phyloP scores from a whole-genome alignment of 1,284 basidiomycete genomes.

The Cutaneotrichosporon mucoides region DNA sequence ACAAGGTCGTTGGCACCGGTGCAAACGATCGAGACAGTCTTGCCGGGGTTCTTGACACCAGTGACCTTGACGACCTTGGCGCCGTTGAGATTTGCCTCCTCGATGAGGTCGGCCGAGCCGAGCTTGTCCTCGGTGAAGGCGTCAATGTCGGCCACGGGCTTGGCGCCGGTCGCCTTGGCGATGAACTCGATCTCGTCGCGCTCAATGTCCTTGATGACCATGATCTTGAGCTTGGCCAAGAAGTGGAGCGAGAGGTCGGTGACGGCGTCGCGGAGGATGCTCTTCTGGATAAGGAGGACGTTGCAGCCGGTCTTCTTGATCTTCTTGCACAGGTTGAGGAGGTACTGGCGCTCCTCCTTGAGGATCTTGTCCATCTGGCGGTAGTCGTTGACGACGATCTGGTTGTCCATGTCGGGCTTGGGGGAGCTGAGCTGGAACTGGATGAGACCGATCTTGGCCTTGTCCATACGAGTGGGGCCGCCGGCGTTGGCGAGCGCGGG shows the following conservation, averaged over 20 bases:
- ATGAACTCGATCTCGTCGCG: slow-evolving; percentile 99
- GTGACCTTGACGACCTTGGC: slow-evolving; percentile 92
- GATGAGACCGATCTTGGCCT: slow-evolving; percentile 97
- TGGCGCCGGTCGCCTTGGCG: slow-evolving; percentile 88
- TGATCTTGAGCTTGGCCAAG: slow-evolving; percentile 94
- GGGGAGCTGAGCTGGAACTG: slow-evolving; percentile 98
- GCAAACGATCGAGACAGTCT: slow-evolving; percentile 92
- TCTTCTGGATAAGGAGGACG: slow-evolving; percentile 97
- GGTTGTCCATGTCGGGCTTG: slow-evolving; percentile 99
- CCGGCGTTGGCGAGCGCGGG: slow-evolving; percentile 85
- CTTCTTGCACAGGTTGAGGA: slow-evolving; percentile 97
- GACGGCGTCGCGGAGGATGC: slow-evolving; percentile 96
- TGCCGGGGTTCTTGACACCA: slow-evolving; percentile 90
- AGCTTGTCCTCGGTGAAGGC: slow-evolving; percentile 99
- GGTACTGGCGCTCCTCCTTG: slow-evolving; percentile 97
- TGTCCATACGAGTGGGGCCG: slow-evolving; percentile 92
- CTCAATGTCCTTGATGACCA: slow-evolving; percentile 97
- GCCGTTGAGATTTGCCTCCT: slow-evolving; percentile 80
- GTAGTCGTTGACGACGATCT: slow-evolving; percentile 98
- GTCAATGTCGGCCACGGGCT: slow-evolving; percentile 96
- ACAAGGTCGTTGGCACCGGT: slow-evolving; percentile 93
- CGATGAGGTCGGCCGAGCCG: slow-evolving; percentile 91
- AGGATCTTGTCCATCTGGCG: slow-evolving; percentile 99
- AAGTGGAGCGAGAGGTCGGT: slow-evolving; percentile 99
- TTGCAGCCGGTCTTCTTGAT: slow-evolving; percentile 99